Percentiles rank a stretch among this genome's conserved stretches.
Evolutionary conservation across 1,284 basidiomycete species (phyloP).

Genomic region (Leccinum glutinopallens): DNA sequence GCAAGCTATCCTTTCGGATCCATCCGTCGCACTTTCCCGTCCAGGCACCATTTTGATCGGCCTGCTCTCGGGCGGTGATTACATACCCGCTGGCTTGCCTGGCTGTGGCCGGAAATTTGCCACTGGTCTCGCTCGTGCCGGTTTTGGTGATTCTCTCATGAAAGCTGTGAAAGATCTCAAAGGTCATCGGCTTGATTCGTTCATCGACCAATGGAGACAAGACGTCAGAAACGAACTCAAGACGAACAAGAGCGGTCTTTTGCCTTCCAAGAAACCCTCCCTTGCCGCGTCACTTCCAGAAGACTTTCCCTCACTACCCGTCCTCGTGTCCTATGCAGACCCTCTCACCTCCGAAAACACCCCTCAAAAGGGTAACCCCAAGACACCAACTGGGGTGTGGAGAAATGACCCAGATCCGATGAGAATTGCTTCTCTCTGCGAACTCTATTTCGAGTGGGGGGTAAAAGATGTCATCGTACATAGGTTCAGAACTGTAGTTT

Average conservation of each 20-base stretch:
- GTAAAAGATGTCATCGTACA: constrained; percentile 77
- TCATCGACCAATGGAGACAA: constrained; percentile 65
- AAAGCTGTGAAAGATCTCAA: constrained; percentile 57
- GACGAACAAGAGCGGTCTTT: constrained; percentile 64
- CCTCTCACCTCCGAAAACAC: constrained; percentile 72
- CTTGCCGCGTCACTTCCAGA: constrained; percentile 64
- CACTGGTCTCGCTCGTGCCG: constrained; percentile 68
- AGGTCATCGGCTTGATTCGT: constrained; percentile 49
- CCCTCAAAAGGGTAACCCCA: constrained; percentile 37
- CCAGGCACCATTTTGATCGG: constrained; percentile 86
- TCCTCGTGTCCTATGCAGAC: constrained; percentile 74
- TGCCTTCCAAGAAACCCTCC: constrained; percentile 59
- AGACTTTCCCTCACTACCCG: constrained; percentile 65
- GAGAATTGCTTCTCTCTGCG: constrained; percentile 74
- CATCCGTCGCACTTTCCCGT: constrained; percentile 64
- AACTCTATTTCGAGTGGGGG: constrained; percentile 67
- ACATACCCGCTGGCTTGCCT: constrained; percentile 67
- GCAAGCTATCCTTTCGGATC: constrained; percentile 51
- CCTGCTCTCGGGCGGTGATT: constrained; percentile 89
- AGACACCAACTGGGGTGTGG: constrained; percentile 47
- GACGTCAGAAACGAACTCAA: constrained; percentile 68
- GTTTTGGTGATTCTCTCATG: constrained; percentile 70
- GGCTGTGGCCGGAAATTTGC: constrained; percentile 67
- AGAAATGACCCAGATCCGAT: constrained; percentile 70
- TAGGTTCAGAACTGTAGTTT: constrained; percentile 75